A percentile compares a stretch with the other conserved stretches of the same genome.
Conservation (phyloP, 2,329 filamentous ascomycete genomes). For the Beauveria sp. region DNA sequence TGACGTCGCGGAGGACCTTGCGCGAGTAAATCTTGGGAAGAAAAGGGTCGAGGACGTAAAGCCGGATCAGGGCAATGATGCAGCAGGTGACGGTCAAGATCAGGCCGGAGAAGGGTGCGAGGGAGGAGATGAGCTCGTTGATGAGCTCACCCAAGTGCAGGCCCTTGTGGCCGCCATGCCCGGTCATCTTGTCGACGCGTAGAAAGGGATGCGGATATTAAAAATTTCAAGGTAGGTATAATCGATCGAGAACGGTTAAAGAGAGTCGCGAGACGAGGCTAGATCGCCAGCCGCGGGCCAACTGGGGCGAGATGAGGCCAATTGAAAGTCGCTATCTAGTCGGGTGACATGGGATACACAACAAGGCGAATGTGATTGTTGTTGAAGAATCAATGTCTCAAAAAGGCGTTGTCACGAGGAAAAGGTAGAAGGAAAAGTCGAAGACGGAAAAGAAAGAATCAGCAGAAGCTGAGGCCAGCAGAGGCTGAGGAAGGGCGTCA, state of each 20-base stretch:
- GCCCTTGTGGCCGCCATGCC: neutral
- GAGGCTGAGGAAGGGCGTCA: neutral
- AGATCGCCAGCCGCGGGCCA: neutral
- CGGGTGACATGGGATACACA: neutral
- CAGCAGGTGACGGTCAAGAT: slow-evolving; percentile 12
- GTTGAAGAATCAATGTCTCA: neutral
- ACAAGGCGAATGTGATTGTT: neutral
- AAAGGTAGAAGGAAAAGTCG: neutral
- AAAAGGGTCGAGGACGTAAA: slow-evolving; percentile 9
- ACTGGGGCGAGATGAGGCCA: neutral
- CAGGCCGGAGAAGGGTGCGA: slow-evolving; percentile 8
- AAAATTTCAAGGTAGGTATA: neutral
- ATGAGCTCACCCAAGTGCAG: slow-evolving; percentile 8
- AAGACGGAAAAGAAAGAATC: neutral
- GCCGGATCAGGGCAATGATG: slow-evolving; percentile 8
- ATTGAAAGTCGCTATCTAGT: neutral
- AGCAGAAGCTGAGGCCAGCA: neutral
- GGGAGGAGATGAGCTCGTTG: slow-evolving; percentile 1
- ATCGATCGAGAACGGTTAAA: neutral
- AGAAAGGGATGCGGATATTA: neutral
- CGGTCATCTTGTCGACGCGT: neutral
- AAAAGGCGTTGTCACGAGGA: neutral
- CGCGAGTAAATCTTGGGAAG: slow-evolving; percentile 7
- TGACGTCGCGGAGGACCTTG: neutral
- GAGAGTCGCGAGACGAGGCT: neutral